phyloP scores from a whole-genome alignment of 768 basidiomycete species.

The Trametes punicea region DNA sequence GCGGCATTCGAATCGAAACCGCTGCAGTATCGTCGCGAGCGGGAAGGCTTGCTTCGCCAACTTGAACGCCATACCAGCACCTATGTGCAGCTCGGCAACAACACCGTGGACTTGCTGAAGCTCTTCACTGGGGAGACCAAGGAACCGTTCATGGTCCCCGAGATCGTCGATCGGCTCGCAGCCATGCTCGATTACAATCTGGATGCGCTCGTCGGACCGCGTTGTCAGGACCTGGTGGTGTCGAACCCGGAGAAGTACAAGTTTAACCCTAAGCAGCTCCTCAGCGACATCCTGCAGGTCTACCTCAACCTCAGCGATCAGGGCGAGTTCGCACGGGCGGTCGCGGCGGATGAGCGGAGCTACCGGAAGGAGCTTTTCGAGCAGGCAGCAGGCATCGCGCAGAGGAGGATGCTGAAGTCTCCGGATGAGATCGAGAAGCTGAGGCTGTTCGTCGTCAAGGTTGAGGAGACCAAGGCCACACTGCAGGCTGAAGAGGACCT shows the following conservation, averaged over 20 bases:
- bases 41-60: constrained; percentile 70
- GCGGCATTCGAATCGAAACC: constrained; percentile 66
- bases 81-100: constrained; percentile 82
- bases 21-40: constrained; percentile 75
- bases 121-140: constrained; percentile 91
- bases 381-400: constrained; percentile 63
- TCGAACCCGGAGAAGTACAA: constrained; percentile 83
- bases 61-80: constrained; percentile 83
- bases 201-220: constrained; percentile 83
- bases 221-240: constrained; percentile 82
- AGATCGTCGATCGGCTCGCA: constrained; percentile 92
- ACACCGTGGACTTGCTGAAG: constrained; percentile 87
- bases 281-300: constrained; percentile 86
- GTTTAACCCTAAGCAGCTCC: constrained; percentile 79
- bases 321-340: constrained; percentile 74
- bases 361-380: constrained; percentile 85
- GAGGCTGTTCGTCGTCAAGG: constrained; percentile 66
- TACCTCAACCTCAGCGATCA: constrained; percentile 85
- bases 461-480: constrained; percentile 76
- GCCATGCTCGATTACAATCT: constrained; percentile 97
- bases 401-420: constrained; percentile 64
- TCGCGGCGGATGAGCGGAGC: constrained; percentile 92
- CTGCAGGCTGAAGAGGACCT: constrained; percentile 89
- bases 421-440: constrained; percentile 73
- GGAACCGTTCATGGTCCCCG: constrained; percentile 90